Percentiles rank a stretch among this genome's conserved stretches.
phyloP scores from a whole-genome alignment of 495 filamentous ascomycete species.

The Penicillium coprophilum region DNA sequence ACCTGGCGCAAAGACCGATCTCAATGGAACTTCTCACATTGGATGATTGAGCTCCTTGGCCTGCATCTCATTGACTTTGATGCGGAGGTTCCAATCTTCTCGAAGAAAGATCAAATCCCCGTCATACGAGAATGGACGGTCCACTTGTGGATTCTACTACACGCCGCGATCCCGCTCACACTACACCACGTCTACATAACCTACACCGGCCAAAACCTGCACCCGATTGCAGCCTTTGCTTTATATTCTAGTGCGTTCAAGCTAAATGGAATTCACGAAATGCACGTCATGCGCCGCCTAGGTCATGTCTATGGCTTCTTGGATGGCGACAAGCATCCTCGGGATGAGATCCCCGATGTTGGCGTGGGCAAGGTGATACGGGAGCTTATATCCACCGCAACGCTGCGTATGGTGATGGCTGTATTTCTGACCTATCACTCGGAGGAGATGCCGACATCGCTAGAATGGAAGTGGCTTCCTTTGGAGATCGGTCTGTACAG shows the following conservation, averaged over 20 bases:
- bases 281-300: constrained; percentile 29
- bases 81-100: constrained; percentile 21
- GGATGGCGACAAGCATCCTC: constrained; percentile 31
- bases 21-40: constrained; percentile 26
- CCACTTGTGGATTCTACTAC: constrained; percentile 29
- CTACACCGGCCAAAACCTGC: constrained; percentile 19
- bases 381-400: constrained; percentile 27
- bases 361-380: constrained; percentile 27
- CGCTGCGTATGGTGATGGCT: constrained; percentile 27
- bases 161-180: constrained; percentile 23
- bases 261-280: constrained; percentile 27
- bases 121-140: constrained; percentile 23
- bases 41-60: constrained; percentile 27
- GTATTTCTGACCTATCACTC: constrained; percentile 27
- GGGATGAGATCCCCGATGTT: constrained; percentile 30
- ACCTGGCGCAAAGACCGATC: constrained; percentile 30
- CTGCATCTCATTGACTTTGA: constrained; percentile 24
- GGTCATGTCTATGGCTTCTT: constrained; percentile 29
- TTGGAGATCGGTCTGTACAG: constrained; percentile 31
- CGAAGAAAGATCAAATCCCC: constrained; percentile 30
- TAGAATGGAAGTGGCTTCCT: constrained; percentile 27
- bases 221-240: constrained; percentile 17
- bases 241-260: constrained; percentile 30
- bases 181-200: constrained; percentile 26
- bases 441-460: constrained; percentile 35